Conservation (phyloP, 805 yeast species). For the Zygoascus bituminiphila region DNA sequence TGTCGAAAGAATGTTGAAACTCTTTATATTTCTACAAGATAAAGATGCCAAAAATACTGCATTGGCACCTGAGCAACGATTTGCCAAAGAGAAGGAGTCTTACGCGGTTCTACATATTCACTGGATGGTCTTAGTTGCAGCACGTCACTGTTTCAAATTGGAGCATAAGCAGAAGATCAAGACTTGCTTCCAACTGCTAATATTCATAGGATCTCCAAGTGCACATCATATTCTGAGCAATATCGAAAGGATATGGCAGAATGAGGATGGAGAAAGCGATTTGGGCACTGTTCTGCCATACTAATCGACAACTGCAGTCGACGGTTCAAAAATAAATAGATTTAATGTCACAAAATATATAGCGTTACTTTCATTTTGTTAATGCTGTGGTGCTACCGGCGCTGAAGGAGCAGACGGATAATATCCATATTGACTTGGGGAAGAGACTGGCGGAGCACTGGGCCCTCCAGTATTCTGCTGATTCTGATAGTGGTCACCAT, state of each 20-base stretch:
- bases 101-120: background rate
- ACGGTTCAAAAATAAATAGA: background rate
- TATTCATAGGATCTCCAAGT: conserved; percentile 4
- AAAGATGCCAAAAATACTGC: too few relatives aligned
- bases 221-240: background rate
- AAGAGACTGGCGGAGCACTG: background rate
- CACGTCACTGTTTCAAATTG: background rate
- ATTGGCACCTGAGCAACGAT: conserved; percentile 2
- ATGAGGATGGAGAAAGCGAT: background rate
- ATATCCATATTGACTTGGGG: background rate
- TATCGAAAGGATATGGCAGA: conserved; percentile 2
- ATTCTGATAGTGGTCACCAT: background rate
- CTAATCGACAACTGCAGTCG: background rate
- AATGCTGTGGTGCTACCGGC: background rate
- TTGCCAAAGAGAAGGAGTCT: background rate
- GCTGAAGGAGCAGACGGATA: background rate
- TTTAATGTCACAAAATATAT: background rate
- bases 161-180: background rate
- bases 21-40: conserved; percentile 2
- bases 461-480: background rate
- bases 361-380: too few relatives aligned
- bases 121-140: background rate
- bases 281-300: background rate
- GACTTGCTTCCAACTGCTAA: background rate
- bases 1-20: background rate